A percentile compares a stretch with the other conserved stretches of the same genome.
Conservation (phyloP, 495 filamentous ascomycete species). For the Pyronema domesticum region DNA sequence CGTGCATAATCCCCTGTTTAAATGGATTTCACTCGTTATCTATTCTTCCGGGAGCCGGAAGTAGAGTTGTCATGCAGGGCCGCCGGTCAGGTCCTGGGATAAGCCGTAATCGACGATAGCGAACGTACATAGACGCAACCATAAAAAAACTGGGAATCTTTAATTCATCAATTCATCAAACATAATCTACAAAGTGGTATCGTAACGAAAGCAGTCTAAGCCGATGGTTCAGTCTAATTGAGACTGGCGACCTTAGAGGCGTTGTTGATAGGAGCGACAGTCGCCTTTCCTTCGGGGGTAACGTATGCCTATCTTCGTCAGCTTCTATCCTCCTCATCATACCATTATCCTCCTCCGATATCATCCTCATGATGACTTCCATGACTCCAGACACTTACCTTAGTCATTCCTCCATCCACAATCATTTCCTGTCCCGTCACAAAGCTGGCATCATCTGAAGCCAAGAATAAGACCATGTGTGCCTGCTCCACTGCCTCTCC, state of each 20-base stretch:
- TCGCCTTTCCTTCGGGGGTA: conserved; percentile 66
- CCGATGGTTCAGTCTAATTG: no score
- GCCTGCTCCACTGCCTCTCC: conserved; percentile 93
- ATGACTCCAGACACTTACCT: conserved; percentile 28
- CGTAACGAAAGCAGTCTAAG: no score
- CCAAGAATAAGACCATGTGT: conserved; percentile 81
- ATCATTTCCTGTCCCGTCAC: conserved; percentile 86
- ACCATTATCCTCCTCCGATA: neutral
- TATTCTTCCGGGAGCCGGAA: no score
- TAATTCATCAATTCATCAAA: no score
- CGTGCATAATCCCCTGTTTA: no score
- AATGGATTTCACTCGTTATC: no score
- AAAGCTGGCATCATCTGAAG: conserved; percentile 86
- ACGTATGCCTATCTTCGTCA: conserved; percentile 50
- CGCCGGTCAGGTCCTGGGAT: no score
- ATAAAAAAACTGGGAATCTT: no score
- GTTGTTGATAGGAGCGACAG: conserved; percentile 54
- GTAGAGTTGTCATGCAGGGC: no score
- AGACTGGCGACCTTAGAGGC: conserved; percentile 25
- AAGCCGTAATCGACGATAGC: no score
- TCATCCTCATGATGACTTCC: neutral
- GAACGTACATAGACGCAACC: no score
- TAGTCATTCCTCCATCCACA: conserved; percentile 93
- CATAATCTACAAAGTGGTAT: no score
- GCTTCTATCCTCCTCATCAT: neutral